These are phyloP conservation scores for Mycothermus thermophilus DNA, from an alignment of 495 filamentous ascomycete genomes.

Conservation along the genomic window DNA sequence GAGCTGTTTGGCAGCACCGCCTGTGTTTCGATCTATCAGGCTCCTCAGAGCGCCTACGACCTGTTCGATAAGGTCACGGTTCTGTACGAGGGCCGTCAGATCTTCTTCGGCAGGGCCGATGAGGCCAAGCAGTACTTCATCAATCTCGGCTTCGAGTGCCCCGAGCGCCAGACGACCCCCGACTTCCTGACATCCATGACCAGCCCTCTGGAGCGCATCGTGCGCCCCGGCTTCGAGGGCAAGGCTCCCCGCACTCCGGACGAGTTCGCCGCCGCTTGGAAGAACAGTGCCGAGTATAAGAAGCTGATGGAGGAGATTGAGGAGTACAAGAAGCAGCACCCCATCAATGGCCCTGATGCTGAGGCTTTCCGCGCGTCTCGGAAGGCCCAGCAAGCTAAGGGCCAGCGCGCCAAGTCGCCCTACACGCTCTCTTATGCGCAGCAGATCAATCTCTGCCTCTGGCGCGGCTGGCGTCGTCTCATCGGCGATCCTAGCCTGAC, in stretches of 20 bases:
- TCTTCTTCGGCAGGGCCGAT: constrained; percentile 56
- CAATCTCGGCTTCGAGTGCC: constrained; percentile 62
- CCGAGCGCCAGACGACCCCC: constrained; percentile 56
- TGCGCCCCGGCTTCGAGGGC: constrained; percentile 50
- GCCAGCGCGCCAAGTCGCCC: constrained; percentile 50
- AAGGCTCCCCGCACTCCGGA: constrained; percentile 57
- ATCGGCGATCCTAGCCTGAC: constrained; percentile 59
- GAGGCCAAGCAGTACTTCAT: constrained; percentile 56
- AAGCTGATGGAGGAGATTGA: constrained; percentile 57
- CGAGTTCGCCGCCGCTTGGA: constrained; percentile 65
- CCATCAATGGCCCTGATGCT: constrained; percentile 48
- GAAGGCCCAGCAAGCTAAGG: constrained; percentile 49
- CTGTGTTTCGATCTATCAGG: constrained; percentile 75
- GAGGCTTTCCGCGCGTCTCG: constrained; percentile 56
- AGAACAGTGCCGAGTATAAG: constrained; percentile 52
- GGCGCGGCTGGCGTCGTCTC: constrained; percentile 57
- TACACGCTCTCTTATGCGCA: constrained; percentile 61
- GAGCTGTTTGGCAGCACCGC: constrained; percentile 51
- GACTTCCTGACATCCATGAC: constrained; percentile 77
- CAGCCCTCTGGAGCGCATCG: constrained; percentile 50
- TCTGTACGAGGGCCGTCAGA: constrained; percentile 71
- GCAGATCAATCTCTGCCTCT: constrained; percentile 62
- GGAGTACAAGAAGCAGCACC: constrained; percentile 47
- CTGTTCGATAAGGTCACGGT: constrained; percentile 67
- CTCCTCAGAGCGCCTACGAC: constrained; percentile 63